Percentiles rank a stretch among this genome's conserved stretches.
Conservation (phyloP, 106 monocot species). For the Cymbidium sinense region DNA sequence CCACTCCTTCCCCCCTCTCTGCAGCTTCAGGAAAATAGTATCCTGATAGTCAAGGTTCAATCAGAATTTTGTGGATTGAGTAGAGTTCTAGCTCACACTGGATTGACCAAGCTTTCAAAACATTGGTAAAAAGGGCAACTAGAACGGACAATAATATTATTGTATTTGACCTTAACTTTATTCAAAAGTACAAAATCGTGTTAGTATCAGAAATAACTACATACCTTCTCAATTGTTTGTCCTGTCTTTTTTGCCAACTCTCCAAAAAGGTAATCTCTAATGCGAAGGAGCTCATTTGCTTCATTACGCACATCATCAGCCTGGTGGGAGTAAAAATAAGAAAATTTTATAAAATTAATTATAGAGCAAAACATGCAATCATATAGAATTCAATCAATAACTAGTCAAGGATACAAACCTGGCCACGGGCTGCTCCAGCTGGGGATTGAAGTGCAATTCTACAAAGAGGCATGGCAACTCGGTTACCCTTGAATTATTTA, state of each 20-base stretch:
- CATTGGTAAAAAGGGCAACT: slow-evolving; percentile 1
- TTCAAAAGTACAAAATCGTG: neutral
- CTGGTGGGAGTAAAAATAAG: slow-evolving; percentile 18
- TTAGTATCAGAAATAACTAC: neutral
- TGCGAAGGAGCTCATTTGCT: slow-evolving; percentile 80
- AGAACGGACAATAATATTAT: neutral
- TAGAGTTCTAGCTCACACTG: neutral
- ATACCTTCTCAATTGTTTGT: slow-evolving; percentile 80
- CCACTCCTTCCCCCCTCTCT: too few relatives aligned
- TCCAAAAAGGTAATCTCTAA: slow-evolving; percentile 65
- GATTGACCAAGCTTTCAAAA: neutral
- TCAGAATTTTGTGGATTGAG: too few relatives aligned
- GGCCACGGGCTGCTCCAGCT: slow-evolving; percentile 87
- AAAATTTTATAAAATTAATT: neutral
- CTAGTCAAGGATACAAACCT: slow-evolving; percentile 40
- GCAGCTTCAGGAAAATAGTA: too few relatives aligned
- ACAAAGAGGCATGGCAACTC: slow-evolving; percentile 72
- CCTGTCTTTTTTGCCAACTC: slow-evolving; percentile 81
- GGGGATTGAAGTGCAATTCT: slow-evolving; percentile 80
- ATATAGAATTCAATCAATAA: neutral
- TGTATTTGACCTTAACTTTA: neutral
- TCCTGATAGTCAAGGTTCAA: too few relatives aligned
- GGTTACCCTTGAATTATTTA: slow-evolving; percentile 54
- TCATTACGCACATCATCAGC: slow-evolving; percentile 93
- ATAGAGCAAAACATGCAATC: neutral